Evolutionary conservation across 306 rosid species (phyloP).

Genomic region (Cyclanthera cordifolia): DNA sequence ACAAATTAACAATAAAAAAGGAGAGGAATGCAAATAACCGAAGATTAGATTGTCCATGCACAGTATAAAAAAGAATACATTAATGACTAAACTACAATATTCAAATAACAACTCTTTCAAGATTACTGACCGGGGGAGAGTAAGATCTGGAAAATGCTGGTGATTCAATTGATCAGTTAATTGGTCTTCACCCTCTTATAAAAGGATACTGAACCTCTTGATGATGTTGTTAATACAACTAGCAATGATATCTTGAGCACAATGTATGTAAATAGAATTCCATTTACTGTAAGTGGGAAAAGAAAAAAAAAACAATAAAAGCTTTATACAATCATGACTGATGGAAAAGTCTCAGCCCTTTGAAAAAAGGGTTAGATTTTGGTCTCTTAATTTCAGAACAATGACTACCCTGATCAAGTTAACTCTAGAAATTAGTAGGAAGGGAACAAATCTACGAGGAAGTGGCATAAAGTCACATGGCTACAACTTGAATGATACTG

Average conservation of each 20-base stretch:
- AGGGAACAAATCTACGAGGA: not conserved
- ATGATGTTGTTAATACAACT: too few relatives aligned
- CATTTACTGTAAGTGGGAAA: not conserved
- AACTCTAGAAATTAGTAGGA: not conserved
- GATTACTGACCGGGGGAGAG: too few relatives aligned
- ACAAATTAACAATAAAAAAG: too few relatives aligned
- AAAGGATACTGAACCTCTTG: too few relatives aligned
- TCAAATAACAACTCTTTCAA: too few relatives aligned
- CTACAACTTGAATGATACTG: not conserved
- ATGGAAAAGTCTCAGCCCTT: not conserved
- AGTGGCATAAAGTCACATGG: not conserved
- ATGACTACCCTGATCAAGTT: not conserved
- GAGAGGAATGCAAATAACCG: too few relatives aligned
- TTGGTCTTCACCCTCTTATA: too few relatives aligned
- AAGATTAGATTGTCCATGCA: too few relatives aligned
- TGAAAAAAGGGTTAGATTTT: not conserved
- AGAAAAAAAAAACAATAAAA: not conserved
- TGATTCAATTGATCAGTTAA: too few relatives aligned
- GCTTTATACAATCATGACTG: not conserved
- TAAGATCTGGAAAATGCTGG: too few relatives aligned
- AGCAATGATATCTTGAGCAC: conserved; percentile 5
- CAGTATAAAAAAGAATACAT: too few relatives aligned
- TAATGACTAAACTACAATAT: too few relatives aligned
- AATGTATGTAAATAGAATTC: not conserved
- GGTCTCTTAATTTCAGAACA: not conserved